A percentile compares a stretch with the other conserved stretches of the same genome.
These are phyloP conservation scores for Zalaria sp. DNA, from an alignment of 2,329 filamentous ascomycete species.

Conservation along the genomic window DNA sequence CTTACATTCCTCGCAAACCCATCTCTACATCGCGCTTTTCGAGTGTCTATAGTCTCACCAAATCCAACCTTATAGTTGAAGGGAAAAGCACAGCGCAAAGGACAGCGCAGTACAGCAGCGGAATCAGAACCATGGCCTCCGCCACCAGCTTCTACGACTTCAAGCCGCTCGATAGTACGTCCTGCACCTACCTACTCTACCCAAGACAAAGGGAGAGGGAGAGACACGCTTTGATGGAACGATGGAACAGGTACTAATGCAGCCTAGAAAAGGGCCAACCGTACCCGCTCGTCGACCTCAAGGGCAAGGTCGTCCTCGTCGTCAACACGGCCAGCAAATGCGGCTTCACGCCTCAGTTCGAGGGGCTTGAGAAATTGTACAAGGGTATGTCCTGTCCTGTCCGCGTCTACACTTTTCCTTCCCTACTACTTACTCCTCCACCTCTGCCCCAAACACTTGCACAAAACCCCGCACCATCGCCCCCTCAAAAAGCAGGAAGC, in stretches of 20 bases:
- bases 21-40: no score
- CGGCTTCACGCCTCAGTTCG: conserved; percentile 94
- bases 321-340: conserved; percentile 99
- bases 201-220: conserved; percentile 3
- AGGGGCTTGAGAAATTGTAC: conserved; percentile 81
- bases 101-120: no score
- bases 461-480: not conserved
- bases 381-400: conserved; percentile 30
- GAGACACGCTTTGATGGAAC: not conserved
- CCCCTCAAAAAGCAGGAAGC: no score
- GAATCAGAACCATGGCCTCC: conserved; percentile 42
- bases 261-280: conserved; percentile 55
- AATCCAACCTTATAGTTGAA: no score
- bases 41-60: no score
- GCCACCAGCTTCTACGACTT: conserved; percentile 70
- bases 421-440: not conserved
- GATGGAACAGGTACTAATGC: conserved; percentile 4
- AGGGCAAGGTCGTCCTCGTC: conserved; percentile 86
- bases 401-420: not conserved
- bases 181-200: not conserved
- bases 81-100: no score
- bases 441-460: not conserved
- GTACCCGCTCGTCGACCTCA: conserved; percentile 55
- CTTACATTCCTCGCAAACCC: no score
- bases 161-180: conserved; percentile 66